A percentile compares a stretch with the other conserved stretches of the same genome.
These are phyloP conservation scores for Umbelopsis sp. DNA, from an alignment of 192 early-diverging fungal genomes.

Conservation along the genomic window DNA sequence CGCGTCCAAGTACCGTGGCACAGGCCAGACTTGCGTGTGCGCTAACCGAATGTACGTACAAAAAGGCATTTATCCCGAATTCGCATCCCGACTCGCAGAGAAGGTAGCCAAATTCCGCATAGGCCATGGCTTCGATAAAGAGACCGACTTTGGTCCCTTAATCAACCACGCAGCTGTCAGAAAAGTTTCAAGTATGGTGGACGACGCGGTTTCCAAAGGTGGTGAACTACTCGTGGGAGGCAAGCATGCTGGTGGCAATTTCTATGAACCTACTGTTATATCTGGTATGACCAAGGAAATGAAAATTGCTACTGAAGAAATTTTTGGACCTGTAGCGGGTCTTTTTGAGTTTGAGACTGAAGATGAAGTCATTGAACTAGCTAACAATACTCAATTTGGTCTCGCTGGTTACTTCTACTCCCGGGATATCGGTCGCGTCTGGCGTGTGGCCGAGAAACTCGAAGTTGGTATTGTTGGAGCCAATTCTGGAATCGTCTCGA, in stretches of 20 bases:
- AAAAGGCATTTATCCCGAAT: slow-evolving; percentile 62
- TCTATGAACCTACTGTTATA: slow-evolving; percentile 83
- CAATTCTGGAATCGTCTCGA: slow-evolving; percentile 69
- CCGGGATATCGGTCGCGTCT: slow-evolving; percentile 70
- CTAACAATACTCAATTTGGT: slow-evolving; percentile 76
- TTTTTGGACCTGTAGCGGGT: slow-evolving; percentile 88
- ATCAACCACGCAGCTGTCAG: slow-evolving; percentile 69
- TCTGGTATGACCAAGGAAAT: slow-evolving; percentile 67
- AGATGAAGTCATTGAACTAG: slow-evolving; percentile 73
- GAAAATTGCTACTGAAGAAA: slow-evolving; percentile 76
- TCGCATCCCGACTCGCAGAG: slow-evolving; percentile 55
- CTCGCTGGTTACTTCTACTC: slow-evolving; percentile 88
- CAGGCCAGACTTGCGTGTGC: slow-evolving; percentile 83
- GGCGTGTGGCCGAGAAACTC: slow-evolving; percentile 78
- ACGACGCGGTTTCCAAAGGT: slow-evolving; percentile 74
- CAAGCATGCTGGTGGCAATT: slow-evolving; percentile 58
- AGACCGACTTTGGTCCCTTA: slow-evolving; percentile 77
- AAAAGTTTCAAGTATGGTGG: slow-evolving; percentile 69
- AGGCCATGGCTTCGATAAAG: slow-evolving; percentile 72
- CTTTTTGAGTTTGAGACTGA: slow-evolving; percentile 78
- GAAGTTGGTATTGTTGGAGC: slow-evolving; percentile 92
- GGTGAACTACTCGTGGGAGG: slow-evolving; percentile 74
- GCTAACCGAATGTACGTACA: slow-evolving; percentile 82
- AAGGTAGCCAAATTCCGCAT: slow-evolving; percentile 60
- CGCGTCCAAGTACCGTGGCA: slow-evolving; percentile 65